Evolutionary conservation across 495 filamentous ascomycete genomes (phyloP).

Genomic region (Glutinoglossum americanum): DNA sequence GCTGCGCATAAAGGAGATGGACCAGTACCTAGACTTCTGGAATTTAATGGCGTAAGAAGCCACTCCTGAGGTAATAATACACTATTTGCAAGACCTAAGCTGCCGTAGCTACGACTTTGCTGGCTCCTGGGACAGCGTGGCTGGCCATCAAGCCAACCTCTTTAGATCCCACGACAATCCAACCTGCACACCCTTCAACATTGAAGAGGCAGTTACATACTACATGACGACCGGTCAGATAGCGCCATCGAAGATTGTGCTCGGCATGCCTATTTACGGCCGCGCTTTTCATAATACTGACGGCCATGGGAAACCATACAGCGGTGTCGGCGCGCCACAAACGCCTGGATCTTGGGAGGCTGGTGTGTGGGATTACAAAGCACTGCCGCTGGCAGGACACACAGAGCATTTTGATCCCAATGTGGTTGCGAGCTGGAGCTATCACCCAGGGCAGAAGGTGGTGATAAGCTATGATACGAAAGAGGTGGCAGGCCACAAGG

Average conservation of each 20-base stretch:
- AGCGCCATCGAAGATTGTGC: conserved; percentile 41
- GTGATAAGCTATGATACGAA: conserved; percentile 64
- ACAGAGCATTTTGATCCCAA: conserved; percentile 25
- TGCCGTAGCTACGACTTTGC: conserved; percentile 20
- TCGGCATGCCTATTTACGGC: conserved; percentile 77
- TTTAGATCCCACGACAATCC: conserved; percentile 30
- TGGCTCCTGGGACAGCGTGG: conserved; percentile 37
- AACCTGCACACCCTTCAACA: conserved; percentile 43
- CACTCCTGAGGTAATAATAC: background rate
- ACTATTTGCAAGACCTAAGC: background rate
- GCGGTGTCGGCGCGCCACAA: conserved; percentile 35
- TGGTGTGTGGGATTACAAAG: conserved; percentile 65
- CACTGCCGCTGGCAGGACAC: conserved; percentile 27
- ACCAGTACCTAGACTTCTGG: conserved; percentile 55
- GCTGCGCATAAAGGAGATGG: conserved; percentile 46
- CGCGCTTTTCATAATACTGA: conserved; percentile 51
- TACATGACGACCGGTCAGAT: conserved; percentile 43
- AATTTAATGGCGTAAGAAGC: conserved; percentile 56
- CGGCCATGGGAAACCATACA: conserved; percentile 46
- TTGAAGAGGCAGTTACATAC: conserved; percentile 39
- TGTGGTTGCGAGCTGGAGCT: conserved; percentile 45
- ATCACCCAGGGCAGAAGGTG: conserved; percentile 30
- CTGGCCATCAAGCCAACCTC: conserved; percentile 62
- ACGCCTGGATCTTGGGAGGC: conserved; percentile 35
- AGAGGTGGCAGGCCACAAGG: conserved; percentile 36